Conservation (phyloP, 139 green algal genomes). For the Asterochloris sp. region DNA sequence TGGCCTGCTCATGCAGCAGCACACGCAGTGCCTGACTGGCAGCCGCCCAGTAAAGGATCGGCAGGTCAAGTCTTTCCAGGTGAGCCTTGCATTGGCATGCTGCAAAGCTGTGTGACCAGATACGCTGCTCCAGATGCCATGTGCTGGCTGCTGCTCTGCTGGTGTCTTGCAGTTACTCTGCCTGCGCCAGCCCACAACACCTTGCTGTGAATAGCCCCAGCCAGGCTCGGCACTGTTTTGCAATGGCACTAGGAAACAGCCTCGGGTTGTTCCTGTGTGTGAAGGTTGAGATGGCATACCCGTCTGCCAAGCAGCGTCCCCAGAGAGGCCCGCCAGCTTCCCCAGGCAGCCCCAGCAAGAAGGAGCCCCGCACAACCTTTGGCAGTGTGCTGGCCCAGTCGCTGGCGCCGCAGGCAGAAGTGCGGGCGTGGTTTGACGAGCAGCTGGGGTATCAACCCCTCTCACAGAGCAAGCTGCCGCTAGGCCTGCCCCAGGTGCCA, state of each 20-base stretch:
- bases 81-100: neutral
- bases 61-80: slow-evolving; percentile 42
- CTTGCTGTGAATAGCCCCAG: too few relatives aligned
- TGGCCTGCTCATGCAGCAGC: slow-evolving; percentile 40
- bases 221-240: neutral
- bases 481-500: slow-evolving; percentile 47
- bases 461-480: slow-evolving; percentile 51
- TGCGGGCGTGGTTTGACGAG: slow-evolving; percentile 85
- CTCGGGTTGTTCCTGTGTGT: neutral
- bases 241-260: neutral
- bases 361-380: slow-evolving; percentile 43
- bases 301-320: slow-evolving; percentile 31
- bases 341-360: neutral
- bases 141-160: too few relatives aligned
- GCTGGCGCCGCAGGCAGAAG: slow-evolving; percentile 44
- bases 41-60: slow-evolving; percentile 3
- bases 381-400: slow-evolving; percentile 51
- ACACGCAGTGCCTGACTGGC: slow-evolving; percentile 41
- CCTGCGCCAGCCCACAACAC: too few relatives aligned
- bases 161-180: too few relatives aligned
- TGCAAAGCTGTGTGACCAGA: neutral
- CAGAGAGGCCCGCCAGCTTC: slow-evolving; percentile 1
- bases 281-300: slow-evolving; percentile 71
- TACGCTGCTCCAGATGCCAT: neutral
- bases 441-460: slow-evolving; percentile 68